Evolutionary conservation across 768 basidiomycete species (phyloP).

Genomic region (Lactarius indigo): DNA sequence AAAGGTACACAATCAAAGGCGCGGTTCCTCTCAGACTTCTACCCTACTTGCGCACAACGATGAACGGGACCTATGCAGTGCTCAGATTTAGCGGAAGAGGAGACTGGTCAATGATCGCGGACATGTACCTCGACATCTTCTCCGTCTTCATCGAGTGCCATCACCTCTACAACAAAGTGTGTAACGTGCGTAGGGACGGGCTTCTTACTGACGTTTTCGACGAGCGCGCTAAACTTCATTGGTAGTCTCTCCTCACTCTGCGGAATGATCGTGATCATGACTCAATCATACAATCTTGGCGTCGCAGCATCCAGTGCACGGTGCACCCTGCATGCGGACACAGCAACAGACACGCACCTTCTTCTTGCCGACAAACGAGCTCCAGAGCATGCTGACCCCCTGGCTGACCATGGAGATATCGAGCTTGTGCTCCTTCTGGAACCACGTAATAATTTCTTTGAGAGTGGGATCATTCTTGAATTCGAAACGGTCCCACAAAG

Average conservation of each 20-base stretch:
- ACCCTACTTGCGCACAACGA: slow-evolving; percentile 62
- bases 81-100: slow-evolving; percentile 9
- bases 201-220: slow-evolving; percentile 94
- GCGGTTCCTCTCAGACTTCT: not conserved
- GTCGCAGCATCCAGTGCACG: not conserved
- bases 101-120: not conserved
- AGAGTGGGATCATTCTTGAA: slow-evolving; percentile 88
- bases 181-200: slow-evolving; percentile 79
- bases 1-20: slow-evolving; percentile 12
- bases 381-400: slow-evolving; percentile 98
- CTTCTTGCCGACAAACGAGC: slow-evolving; percentile 86
- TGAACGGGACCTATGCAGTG: slow-evolving; percentile 67
- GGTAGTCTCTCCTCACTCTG: slow-evolving; percentile 84
- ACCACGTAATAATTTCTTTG: slow-evolving; percentile 78
- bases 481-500: slow-evolving; percentile 96
- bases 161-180: slow-evolving; percentile 88
- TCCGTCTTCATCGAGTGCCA: slow-evolving; percentile 87
- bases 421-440: slow-evolving; percentile 79
- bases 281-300: not conserved
- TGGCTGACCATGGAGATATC: slow-evolving; percentile 95
- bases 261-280: slow-evolving; percentile 8
- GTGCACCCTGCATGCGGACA: not conserved
- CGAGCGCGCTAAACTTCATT: slow-evolving; percentile 88
- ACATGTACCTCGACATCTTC: slow-evolving; percentile 88
- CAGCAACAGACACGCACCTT: slow-evolving; percentile 55